Evolutionary conservation across 306 rosid genomes (phyloP).

Genomic region (Medicago ruthenica): DNA sequence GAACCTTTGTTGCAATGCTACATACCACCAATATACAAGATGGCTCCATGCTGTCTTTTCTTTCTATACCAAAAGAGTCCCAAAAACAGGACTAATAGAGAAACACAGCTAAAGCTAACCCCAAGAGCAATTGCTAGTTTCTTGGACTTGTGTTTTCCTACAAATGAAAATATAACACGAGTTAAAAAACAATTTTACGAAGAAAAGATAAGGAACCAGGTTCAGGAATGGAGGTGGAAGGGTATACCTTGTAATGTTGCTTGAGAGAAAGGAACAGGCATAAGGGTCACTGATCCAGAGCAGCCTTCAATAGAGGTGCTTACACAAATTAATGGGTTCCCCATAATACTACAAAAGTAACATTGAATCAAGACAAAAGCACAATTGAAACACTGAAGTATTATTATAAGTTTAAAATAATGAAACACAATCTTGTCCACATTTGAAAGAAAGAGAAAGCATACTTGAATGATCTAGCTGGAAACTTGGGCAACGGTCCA

Average conservation of each 20-base stretch:
- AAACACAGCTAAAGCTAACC: slow-evolving; percentile 70
- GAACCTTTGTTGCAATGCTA: slow-evolving; percentile 21
- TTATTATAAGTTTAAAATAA: slow-evolving; percentile 2
- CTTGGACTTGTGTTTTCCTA: slow-evolving; percentile 70
- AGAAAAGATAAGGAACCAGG: not conserved
- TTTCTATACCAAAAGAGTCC: slow-evolving; percentile 68
- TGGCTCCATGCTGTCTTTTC: slow-evolving; percentile 64
- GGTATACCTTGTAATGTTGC: slow-evolving; percentile 63
- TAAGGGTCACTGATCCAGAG: slow-evolving; percentile 65
- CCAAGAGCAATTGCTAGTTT: slow-evolving; percentile 85
- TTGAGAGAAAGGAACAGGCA: slow-evolving; percentile 68
- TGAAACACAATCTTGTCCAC: slow-evolving; percentile 23
- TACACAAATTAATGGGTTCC: slow-evolving; percentile 87
- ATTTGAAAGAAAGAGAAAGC: slow-evolving; percentile 14
- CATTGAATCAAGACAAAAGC: slow-evolving; percentile 43
- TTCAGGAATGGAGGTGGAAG: not conserved
- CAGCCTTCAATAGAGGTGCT: slow-evolving; percentile 77
- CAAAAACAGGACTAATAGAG: slow-evolving; percentile 55
- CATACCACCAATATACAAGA: slow-evolving; percentile 75
- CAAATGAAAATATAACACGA: not conserved
- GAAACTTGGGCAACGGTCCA: slow-evolving; percentile 92
- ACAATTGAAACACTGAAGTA: slow-evolving; percentile 34
- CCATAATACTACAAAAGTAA: slow-evolving; percentile 66
- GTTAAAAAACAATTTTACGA: no score
- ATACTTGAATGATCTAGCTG: slow-evolving; percentile 93